These are phyloP conservation scores for Alternaria dauci DNA, from an alignment of 2,329 filamentous ascomycete species.

Conservation along the genomic window DNA sequence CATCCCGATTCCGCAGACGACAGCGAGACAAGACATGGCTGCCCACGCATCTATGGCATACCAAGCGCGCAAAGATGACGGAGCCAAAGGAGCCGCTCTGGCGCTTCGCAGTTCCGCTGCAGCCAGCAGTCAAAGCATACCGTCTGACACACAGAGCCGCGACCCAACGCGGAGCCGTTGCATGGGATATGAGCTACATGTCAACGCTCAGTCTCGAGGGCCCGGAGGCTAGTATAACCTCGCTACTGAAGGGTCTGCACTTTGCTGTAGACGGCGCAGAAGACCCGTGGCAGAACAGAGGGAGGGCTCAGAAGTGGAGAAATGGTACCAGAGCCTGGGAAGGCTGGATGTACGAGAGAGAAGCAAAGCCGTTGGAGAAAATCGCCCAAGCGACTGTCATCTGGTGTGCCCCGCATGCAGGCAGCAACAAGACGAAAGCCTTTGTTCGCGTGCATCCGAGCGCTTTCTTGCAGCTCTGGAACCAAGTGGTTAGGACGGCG, in stretches of 20 bases:
- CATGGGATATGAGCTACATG: constrained; percentile 95
- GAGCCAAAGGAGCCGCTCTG: constrained; percentile 80
- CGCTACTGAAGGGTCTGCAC: constrained; percentile 69
- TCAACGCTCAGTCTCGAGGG: constrained; percentile 84
- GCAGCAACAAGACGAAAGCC: constrained; percentile 59
- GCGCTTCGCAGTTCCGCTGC: constrained; percentile 86
- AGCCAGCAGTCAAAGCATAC: constrained; percentile 89
- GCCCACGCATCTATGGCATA: constrained; percentile 92
- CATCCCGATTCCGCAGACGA: constrained; percentile 80
- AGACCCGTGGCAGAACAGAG: constrained; percentile 63
- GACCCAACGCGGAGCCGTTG: constrained; percentile 77
- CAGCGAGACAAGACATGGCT: constrained; percentile 92
- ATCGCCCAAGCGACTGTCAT: constrained; percentile 78
- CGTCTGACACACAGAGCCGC: constrained; percentile 83
- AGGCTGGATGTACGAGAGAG: constrained; percentile 66
- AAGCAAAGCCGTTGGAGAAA: constrained; percentile 59
- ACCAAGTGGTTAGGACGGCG: constrained; percentile 65
- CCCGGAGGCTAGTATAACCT: constrained; percentile 67
- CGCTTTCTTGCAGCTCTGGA: constrained; percentile 74
- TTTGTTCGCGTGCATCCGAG: constrained; percentile 85
- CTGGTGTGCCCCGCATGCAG: constrained; percentile 65
- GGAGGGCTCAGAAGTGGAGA: constrained; percentile 75
- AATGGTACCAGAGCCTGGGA: constrained; percentile 65
- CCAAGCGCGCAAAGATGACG: constrained; percentile 91
- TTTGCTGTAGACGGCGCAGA: constrained; percentile 63